Evolutionary conservation across 129 eudicot genomes (phyloP).

Genomic region (Escallonia herrerae): DNA sequence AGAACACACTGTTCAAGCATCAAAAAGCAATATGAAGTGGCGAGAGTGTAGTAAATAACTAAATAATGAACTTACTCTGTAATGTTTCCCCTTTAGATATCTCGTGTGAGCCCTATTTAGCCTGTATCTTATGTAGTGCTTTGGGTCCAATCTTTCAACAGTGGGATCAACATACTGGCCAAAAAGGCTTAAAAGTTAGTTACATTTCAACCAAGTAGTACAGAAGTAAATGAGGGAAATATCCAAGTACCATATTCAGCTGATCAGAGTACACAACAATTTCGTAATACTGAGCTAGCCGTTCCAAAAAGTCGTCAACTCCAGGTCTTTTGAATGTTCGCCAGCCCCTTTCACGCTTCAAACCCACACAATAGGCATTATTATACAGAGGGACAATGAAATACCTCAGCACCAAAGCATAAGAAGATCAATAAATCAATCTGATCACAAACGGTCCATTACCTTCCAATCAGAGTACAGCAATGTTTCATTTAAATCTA

Average conservation of each 20-base stretch:
- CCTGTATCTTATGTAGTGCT: conserved; percentile 61
- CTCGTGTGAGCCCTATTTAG: conserved; percentile 74
- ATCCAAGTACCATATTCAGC: conserved; percentile 46
- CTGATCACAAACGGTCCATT: neutral
- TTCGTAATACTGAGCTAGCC: conserved; percentile 73
- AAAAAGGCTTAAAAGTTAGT: too few species aligned
- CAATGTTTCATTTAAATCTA: conserved; percentile 82
- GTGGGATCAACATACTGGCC: conserved; percentile 86
- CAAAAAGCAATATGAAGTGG: too few species aligned
- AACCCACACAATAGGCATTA: neutral
- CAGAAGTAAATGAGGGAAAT: neutral
- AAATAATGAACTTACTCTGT: conserved; percentile 46
- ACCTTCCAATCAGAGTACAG: conserved; percentile 93
- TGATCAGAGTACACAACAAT: conserved; percentile 83
- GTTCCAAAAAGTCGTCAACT: conserved; percentile 81
- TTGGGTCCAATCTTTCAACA: conserved; percentile 69
- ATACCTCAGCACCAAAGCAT: neutral
- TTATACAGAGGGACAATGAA: neutral
- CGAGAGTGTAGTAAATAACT: too few species aligned
- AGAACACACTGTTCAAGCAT: too few species aligned
- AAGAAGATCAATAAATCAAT: too few species aligned
- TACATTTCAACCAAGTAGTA: too few species aligned
- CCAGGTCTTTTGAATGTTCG: conserved; percentile 93
- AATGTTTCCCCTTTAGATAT: conserved; percentile 83
- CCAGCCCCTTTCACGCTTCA: conserved; percentile 98